Base-by-base conservation (phyloP, 345 rosid genomes). In the Lepidium africanum region DNA sequence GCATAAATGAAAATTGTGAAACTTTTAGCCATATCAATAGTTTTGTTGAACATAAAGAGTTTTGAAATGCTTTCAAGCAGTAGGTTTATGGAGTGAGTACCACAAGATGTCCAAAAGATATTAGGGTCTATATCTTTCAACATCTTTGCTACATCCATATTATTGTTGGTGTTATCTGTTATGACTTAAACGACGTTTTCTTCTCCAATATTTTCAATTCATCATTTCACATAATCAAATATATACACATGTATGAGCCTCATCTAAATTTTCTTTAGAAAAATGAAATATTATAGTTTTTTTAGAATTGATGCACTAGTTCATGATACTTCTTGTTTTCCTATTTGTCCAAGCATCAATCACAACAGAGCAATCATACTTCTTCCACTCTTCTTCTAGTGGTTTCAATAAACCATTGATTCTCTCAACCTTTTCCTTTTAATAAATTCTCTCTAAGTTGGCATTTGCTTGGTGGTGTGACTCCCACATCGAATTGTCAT, bases 251-350 rank as follows among this genome's bases (percentile, higher is more conserved):
- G 13, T 9, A 37, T 59, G 40, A 40, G 49, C n/a, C n/a, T n/a
- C n/a, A n/a, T n/a, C n/a, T n/a, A n/a, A n/a, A n/a, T n/a, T n/a
- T n/a, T n/a, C n/a, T n/a, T n/a, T n/a, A n/a, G n/a, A n/a, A n/a
- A n/a, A n/a, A n/a, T n/a, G n/a, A n/a, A n/a, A 19, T 3, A 5
- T 40, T 49, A 37, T 40, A 5, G 2, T 36, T 21, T 12, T 62
- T 12, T 42, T n/a, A 5, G 5, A 13, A 5, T 43, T 61, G 9
- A 61, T 14, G 7, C 66, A 61, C 52, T 43, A 61, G 9, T 55
- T 55, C 60, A 55, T 55, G 5, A 60, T 60, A 9, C 65, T 60
- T 21, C 52, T 60, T 60, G 42, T 62, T 17, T 63, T 63, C 6
- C 36, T 3, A 63, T 48, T 43, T 0, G 35, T 0, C 21, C 45